Percentiles rank a stretch among this genome's conserved stretches.
These are phyloP conservation scores for Phytopythium helicoides DNA, from an alignment of 352 stramenopile species.

Conservation along the genomic window DNA sequence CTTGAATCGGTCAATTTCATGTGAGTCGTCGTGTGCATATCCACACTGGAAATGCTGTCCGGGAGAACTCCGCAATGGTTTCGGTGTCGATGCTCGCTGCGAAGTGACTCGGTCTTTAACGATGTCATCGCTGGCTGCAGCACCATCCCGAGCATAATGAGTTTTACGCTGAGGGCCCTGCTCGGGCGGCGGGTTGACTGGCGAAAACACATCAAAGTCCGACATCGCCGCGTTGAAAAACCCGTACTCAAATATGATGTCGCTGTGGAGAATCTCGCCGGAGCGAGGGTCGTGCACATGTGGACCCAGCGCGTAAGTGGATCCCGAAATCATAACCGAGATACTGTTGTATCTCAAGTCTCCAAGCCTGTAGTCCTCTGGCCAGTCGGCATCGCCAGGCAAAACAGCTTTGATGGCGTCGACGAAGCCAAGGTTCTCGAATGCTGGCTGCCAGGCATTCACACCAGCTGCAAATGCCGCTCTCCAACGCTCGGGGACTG, in stretches of 20 bases:
- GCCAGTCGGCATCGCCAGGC: constrained; percentile 71
- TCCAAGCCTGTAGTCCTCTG: constrained; percentile 73
- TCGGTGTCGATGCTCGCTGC: background rate
- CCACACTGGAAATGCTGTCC: constrained; percentile 35
- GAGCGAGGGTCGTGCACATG: constrained; percentile 72
- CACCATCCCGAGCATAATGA: no score
- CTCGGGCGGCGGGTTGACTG: constrained; percentile 27
- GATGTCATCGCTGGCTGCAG: constrained; percentile 1
- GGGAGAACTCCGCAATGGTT: no score
- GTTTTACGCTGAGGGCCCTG: no score
- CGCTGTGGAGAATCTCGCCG: constrained; percentile 85
- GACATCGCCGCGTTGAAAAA: constrained; percentile 75
- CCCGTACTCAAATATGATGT: constrained; percentile 85
- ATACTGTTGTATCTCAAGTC: constrained; percentile 88
- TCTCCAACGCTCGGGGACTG: constrained; percentile 65
- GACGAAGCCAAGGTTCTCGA: constrained; percentile 68
- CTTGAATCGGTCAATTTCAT: constrained; percentile 39
- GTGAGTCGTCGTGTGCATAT: constrained; percentile 29
- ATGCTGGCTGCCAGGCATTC: constrained; percentile 73
- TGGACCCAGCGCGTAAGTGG: constrained; percentile 68
- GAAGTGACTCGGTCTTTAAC: no score
- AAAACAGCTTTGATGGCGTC: constrained; percentile 68
- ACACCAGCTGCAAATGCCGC: constrained; percentile 60
- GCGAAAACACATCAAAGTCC: constrained; percentile 49
- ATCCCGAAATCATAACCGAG: constrained; percentile 80